A percentile compares a stretch with the other conserved stretches of the same genome.
Conservation (phyloP, 352 stramenopile species). For the Aphanomyces cochlioides region DNA sequence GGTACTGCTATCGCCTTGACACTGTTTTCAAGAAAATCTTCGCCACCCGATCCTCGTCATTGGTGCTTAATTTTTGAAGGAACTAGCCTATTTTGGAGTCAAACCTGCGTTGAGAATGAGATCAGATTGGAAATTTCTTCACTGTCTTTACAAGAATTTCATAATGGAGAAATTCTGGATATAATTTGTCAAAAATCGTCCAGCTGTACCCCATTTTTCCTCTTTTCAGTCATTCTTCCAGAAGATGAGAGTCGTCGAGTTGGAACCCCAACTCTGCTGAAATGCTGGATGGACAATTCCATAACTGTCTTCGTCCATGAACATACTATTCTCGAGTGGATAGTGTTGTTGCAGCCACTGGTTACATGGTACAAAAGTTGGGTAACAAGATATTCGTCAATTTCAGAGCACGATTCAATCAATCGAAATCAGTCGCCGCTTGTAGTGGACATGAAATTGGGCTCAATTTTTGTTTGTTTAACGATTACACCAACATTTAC, state of each 20-base stretch:
- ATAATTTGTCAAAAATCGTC: slow-evolving; percentile 27
- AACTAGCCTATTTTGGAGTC: slow-evolving; percentile 23
- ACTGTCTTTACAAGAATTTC: slow-evolving; percentile 42
- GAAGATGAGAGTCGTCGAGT: slow-evolving; percentile 78
- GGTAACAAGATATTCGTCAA: slow-evolving; percentile 43
- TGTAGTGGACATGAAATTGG: no score
- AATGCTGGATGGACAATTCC: slow-evolving; percentile 32
- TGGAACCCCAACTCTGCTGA: slow-evolving; percentile 31
- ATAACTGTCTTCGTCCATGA: slow-evolving; percentile 63
- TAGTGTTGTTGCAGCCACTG: slow-evolving; percentile 69
- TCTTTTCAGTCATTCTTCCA: slow-evolving; percentile 62
- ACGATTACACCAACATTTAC: no score
- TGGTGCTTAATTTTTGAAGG: slow-evolving; percentile 7
- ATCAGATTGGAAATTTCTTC: slow-evolving; percentile 59
- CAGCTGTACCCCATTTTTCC: slow-evolving; percentile 36
- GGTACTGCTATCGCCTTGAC: slow-evolving; percentile 48
- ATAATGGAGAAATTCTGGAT: neutral
- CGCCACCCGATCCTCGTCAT: neutral
- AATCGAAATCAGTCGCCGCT: neutral
- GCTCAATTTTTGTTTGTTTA: no score
- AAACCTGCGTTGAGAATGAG: slow-evolving; percentile 83
- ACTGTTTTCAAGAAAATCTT: slow-evolving; percentile 42
- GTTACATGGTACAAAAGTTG: slow-evolving; percentile 84
- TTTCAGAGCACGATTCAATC: neutral
- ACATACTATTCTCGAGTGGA: slow-evolving; percentile 72